Evolutionary conservation across 352 stramenopile species (phyloP), one percentile per base, ranked within the genome.

Genomic region (Aphanomyces stellatus): DNA sequence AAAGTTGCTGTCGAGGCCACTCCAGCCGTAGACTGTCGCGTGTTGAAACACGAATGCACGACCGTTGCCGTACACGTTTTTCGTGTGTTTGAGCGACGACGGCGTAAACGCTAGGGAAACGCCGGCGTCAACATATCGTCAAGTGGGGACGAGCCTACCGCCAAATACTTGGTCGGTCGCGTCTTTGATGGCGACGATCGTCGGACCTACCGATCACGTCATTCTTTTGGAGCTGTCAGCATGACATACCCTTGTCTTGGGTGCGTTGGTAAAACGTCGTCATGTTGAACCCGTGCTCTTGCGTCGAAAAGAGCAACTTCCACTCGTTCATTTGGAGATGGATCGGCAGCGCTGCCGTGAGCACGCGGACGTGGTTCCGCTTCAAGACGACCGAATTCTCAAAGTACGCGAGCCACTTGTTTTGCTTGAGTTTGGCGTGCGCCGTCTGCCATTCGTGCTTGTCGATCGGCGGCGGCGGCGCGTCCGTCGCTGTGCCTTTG

Each of bases 11-110:
- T 91, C 79, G 6, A 83, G 65, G 2, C 81, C 83, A 0, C 78
- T 85, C 83, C 83, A 91, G 35, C 69, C 56, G 56, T 80, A 85
- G 30, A 77, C 74, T 15, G 79, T 72, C 5, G 81, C 74, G 0
- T 79, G 77, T 3, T 76, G 79, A 63, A 91, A 90, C 46, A 90
- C 83, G 40, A 91, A 91, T 27, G 80, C 79, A 17, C 83, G 77
- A 2, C 83, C 83, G 42, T 91, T 91, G n/a, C 83, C 83, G 48
- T 88, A 89, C n/a, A 90, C 74, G 1, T 61, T 69, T 27, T 51
- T 65, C 1, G 74, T 78, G 19, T 79, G 72, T 65, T 79, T 77
- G 76, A 82, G 88, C 51, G 83, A 87, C 7, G 81, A 77, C 2
- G 83, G 74, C 40, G 78, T 89, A 65, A 91, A 91, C 0, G 77